Conservation (phyloP, 2,329 filamentous ascomycete genomes). For the Cordyceps militaris region DNA sequence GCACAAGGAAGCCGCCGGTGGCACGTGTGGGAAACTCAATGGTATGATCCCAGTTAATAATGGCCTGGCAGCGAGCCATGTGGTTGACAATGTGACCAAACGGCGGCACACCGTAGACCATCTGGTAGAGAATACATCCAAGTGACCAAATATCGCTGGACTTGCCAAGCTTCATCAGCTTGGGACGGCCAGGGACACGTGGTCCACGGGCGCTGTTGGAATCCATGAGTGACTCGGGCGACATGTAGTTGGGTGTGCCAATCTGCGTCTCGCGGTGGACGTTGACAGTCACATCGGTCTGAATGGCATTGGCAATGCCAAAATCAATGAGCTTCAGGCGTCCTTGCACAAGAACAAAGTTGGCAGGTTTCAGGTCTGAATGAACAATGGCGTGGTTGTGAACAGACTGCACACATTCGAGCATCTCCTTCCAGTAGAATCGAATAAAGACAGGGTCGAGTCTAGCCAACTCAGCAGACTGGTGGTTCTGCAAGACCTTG, state of each 20-base stretch:
- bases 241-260: constrained; percentile 98
- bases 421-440: constrained; percentile 99
- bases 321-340: constrained; percentile 96
- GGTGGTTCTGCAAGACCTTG: constrained; percentile 67
- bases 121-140: constrained; percentile 94
- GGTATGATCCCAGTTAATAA: constrained; percentile 68
- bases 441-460: constrained; percentile 88
- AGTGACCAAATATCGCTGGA: constrained; percentile 94
- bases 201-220: constrained; percentile 58
- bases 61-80: constrained; percentile 79
- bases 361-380: constrained; percentile 93
- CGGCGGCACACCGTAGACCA: constrained; percentile 94
- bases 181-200: constrained; percentile 41
- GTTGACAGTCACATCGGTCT: constrained; percentile 91
- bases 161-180: constrained; percentile 92
- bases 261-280: constrained; percentile 94
- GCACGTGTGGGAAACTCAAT: constrained; percentile 67
- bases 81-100: constrained; percentile 88
- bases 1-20: constrained; percentile 57
- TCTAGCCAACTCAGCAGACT: constrained; percentile 63
- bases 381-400: constrained; percentile 91
- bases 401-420: constrained; percentile 85
- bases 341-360: constrained; percentile 89
- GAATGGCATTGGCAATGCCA: constrained; percentile 95
- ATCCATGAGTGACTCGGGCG: constrained; percentile 86